Base-by-base conservation (phyloP, 768 basidiomycete species). In the Basidioascus undulatus region DNA sequence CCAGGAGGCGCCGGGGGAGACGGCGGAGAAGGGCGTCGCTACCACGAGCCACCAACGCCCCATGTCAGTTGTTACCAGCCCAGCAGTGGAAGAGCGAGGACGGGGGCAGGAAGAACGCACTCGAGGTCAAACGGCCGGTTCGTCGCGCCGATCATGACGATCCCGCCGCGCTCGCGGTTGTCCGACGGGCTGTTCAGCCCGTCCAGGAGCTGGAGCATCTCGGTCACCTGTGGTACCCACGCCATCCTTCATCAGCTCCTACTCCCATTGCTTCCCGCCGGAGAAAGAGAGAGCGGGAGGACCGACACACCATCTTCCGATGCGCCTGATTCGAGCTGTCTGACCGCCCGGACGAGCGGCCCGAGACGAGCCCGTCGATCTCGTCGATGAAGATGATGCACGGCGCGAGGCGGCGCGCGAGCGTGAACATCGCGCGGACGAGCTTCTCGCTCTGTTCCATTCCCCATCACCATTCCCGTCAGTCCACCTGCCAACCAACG, bases 301-400 rank as follows among this genome's bases (percentile, higher is more conserved):
- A 21, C 9, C 16, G 31, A 33, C 21, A n/a, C n/a, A n/a, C n/a
- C n/a, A n/a, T n/a, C n/a, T n/a, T n/a, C n/a, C n/a, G n/a, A n/a
- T n/a, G n/a, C n/a, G n/a, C n/a, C n/a, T n/a, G n/a, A n/a, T n/a
- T n/a, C n/a, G n/a, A n/a, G n/a, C n/a, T n/a, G n/a, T n/a, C n/a
- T n/a, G 4, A 26, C 10, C 76, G 67, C 3, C 69, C 67, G 13
- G 79, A 75, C 51, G 71, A 66, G 18, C 86, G 74, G 32, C 83
- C 80, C 31, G 81, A 79, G 50, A 92, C 83, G 5, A 94, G 67
- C 2, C 86, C 78, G 51, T 94, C 86, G 39, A 89, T 78, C 57
- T 94, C 86, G 55, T 94, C 86, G 44, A 94, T 61, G 62, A 94
- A 94, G 27, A 94, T 68, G 35, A 94, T 82, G 48, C 84, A 89